Base-by-base conservation (phyloP, 1,139 yeast genomes). In the Eremothecium sinecaudum region DNA sequence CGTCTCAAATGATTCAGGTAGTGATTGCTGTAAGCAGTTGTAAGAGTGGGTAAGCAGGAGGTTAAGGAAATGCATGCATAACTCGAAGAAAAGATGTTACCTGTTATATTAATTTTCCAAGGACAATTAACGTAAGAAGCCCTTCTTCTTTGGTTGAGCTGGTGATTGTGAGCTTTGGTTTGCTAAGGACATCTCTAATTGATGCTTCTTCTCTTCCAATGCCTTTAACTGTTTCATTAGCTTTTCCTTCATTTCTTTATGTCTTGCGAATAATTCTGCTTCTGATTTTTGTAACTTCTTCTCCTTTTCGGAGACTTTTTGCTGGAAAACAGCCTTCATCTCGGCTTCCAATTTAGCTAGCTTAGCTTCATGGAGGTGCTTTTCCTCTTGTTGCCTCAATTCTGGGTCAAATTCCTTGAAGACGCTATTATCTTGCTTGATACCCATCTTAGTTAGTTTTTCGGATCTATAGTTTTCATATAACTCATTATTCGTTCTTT, bases 251-350 rank as follows among this genome's bases (percentile, higher is more conserved):
- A 90, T 86, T 60, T 90, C 97, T 61, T 84, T 83, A 63, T 92
- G 98, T 61, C 94, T 78, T 25, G 93, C 75, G 60, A 90, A 90
- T 55, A 92, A 73, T 62, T 92, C 98, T 38, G 94, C 94, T 64
- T 92, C 98, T 32, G 96, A 84, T 64, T 87, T 83, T 67, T 87
- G 94, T 59, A 92, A 74, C 66, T 87, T 87, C 71, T 86, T 83
- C 63, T 92, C 99, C 76, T 92, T 92, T 63, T 87, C 97, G 39
- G 81, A 69, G 24, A 92, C 98, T 67, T 90, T 92, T 58, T 83
- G 93, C 64, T 87, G 95, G 75, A 92, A 92, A 38, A 92, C 95
- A 18, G 79, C 72, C 67, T 90, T 87, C 97, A 92, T 86, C 64
- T 90, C 97, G 23, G 86, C 74, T 65, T 92, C 98, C 80, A 92